phyloP scores from a whole-genome alignment of 2,329 filamentous ascomycete species.

The Cordyceps militaris region DNA sequence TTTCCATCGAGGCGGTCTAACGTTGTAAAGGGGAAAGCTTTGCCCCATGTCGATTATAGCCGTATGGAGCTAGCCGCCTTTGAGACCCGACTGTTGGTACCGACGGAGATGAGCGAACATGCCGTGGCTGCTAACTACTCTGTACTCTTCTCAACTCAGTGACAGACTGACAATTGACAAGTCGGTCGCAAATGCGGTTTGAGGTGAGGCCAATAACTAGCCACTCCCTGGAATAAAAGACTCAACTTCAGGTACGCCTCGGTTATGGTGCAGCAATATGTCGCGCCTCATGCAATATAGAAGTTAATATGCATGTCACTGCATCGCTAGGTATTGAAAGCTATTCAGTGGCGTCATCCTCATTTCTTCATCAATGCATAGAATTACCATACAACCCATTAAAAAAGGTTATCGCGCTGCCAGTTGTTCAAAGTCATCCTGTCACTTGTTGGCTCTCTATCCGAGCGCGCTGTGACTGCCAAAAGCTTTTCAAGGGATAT shows the following conservation, averaged over 20 bases:
- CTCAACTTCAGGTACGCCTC: too few relatives aligned
- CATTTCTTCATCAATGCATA: too few relatives aligned
- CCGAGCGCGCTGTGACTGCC: background rate
- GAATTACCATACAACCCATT: background rate
- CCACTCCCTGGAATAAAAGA: too few relatives aligned
- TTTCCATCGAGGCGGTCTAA: constrained; percentile 1
- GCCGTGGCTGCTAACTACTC: too few relatives aligned
- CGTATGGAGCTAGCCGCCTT: background rate
- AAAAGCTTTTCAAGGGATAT: too few relatives aligned
- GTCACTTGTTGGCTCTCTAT: background rate
- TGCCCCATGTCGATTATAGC: background rate
- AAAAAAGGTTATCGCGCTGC: background rate
- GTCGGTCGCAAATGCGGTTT: too few relatives aligned
- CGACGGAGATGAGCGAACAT: constrained; percentile 4
- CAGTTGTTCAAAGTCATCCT: background rate
- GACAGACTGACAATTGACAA: too few relatives aligned
- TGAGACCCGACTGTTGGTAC: background rate
- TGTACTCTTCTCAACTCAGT: too few relatives aligned
- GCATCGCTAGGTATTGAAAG: background rate
- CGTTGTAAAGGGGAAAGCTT: background rate
- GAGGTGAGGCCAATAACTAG: too few relatives aligned
- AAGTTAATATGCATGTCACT: background rate
- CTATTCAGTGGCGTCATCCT: background rate
- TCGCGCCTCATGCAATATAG: background rate
- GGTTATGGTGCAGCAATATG: background rate